A percentile compares a stretch with the other conserved stretches of the same genome.
These are phyloP conservation scores for Codiaeum variegatum DNA, from an alignment of 441 rosid species.

Conservation along the genomic window DNA sequence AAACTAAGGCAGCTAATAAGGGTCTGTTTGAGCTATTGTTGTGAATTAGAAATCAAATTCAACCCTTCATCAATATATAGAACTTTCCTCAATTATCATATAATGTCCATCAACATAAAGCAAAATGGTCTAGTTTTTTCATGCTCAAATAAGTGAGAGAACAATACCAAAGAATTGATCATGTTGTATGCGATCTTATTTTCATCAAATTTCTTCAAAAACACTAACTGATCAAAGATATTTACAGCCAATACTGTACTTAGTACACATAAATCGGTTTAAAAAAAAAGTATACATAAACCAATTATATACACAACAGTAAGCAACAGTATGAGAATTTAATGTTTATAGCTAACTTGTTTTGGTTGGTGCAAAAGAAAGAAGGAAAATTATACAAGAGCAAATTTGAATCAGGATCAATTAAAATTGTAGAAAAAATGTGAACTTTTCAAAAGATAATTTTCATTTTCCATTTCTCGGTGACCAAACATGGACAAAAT, in stretches of 20 bases:
- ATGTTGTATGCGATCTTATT: neutral
- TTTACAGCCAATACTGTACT: neutral
- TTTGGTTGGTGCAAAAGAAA: neutral
- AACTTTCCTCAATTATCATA: too few species aligned
- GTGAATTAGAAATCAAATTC: too few species aligned
- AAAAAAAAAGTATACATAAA: too few species aligned
- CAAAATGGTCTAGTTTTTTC: neutral
- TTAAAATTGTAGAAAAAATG: neutral
- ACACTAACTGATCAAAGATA: neutral
- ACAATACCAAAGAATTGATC: neutral
- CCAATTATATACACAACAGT: neutral
- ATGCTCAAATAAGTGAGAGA: neutral
- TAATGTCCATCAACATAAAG: too few species aligned
- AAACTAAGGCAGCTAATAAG: too few species aligned
- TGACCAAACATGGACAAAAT: constrained; percentile 15
- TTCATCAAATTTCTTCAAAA: neutral
- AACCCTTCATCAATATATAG: too few species aligned
- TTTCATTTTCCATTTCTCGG: constrained; percentile 4
- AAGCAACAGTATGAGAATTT: neutral
- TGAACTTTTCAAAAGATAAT: neutral
- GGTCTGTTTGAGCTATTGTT: too few species aligned
- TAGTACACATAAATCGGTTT: too few species aligned
- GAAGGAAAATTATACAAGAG: neutral
- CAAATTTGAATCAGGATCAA: neutral
- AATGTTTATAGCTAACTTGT: neutral